Evolutionary conservation across 352 stramenopile genomes (phyloP).

Genomic region (Thraustochytrium sp.): DNA sequence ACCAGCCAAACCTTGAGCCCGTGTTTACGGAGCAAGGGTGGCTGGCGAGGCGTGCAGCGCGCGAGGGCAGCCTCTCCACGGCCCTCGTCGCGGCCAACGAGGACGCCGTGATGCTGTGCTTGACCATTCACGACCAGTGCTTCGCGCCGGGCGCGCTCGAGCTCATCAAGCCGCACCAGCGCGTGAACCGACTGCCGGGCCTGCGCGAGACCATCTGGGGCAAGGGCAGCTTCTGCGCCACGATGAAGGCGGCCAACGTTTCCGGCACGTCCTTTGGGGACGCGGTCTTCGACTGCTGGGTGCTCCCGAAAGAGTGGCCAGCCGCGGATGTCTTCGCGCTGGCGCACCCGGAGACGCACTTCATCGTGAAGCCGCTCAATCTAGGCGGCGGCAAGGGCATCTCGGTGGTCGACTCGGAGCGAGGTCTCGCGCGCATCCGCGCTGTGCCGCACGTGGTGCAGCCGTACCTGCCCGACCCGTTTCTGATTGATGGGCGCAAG

Average conservation of each 20-base stretch:
- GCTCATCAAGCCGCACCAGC: constrained; percentile 1
- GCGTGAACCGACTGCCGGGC: background rate
- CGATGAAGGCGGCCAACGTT: background rate
- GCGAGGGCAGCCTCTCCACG: too few relatives aligned
- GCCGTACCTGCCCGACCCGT: constrained; percentile 78
- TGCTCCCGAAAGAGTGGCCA: background rate
- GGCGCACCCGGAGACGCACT: background rate
- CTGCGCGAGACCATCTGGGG: constrained; percentile 10
- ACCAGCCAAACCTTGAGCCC: too few relatives aligned
- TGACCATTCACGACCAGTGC: background rate
- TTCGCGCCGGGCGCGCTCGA: background rate
- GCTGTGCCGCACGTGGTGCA: constrained; percentile 65
- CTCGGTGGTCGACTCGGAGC: background rate
- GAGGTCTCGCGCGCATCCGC: background rate
- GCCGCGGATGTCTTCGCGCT: background rate
- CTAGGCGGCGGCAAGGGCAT: background rate
- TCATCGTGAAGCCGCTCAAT: background rate
- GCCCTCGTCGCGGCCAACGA: background rate
- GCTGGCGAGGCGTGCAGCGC: too few relatives aligned
- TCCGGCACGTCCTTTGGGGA: background rate
- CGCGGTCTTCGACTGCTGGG: background rate
- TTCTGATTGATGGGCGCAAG: constrained; percentile 83
- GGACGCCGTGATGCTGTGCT: background rate
- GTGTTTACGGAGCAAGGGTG: too few relatives aligned
- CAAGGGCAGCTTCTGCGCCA: constrained; percentile 21